These are phyloP conservation scores for Neurospora africana DNA, from an alignment of 495 filamentous ascomycete genomes.

Conservation along the genomic window DNA sequence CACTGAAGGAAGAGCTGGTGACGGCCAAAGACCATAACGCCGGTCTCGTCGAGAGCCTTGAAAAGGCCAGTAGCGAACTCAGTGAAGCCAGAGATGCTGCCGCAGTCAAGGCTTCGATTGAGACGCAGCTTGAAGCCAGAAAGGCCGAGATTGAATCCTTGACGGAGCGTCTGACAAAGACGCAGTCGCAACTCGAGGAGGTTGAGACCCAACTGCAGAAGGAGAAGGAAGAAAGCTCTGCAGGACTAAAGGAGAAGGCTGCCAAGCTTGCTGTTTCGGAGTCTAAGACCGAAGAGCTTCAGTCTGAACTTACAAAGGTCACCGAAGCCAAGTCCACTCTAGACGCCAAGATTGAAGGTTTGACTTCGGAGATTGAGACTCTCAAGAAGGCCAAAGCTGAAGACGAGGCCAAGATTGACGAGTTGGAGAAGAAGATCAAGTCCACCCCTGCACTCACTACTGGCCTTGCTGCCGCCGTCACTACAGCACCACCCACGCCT, in stretches of 20 bases:
- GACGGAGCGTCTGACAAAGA: slow-evolving; percentile 40
- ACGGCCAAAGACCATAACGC: slow-evolving; percentile 55
- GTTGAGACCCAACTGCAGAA: slow-evolving; percentile 43
- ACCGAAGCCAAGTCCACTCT: slow-evolving; percentile 21
- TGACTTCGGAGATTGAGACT: slow-evolving; percentile 26
- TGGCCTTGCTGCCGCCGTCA: slow-evolving; percentile 5
- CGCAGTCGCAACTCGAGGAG: slow-evolving; percentile 40
- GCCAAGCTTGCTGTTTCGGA: slow-evolving; percentile 14
- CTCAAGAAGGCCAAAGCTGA: slow-evolving; percentile 26
- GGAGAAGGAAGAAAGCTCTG: slow-evolving; percentile 27
- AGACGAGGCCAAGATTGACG: slow-evolving; percentile 20
- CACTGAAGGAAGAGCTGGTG: slow-evolving; percentile 28
- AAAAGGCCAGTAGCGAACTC: slow-evolving; percentile 49
- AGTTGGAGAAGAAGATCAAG: slow-evolving; percentile 28
- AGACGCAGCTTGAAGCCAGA: slow-evolving; percentile 38
- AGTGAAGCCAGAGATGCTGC: slow-evolving; percentile 46
- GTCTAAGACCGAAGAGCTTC: slow-evolving; percentile 28
- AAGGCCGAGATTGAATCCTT: slow-evolving; percentile 37
- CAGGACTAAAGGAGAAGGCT: slow-evolving; percentile 29
- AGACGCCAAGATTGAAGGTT: slow-evolving; percentile 18
- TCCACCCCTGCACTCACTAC: slow-evolving; percentile 4
- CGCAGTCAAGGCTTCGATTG: slow-evolving; percentile 40
- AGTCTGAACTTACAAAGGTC: slow-evolving; percentile 21
- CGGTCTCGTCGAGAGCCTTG: slow-evolving; percentile 51
- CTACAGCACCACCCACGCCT: slow-evolving; percentile 2